Percentiles rank a stretch among this genome's conserved stretches.
phyloP scores from a whole-genome alignment of 345 rosid species.

The Acer saccharum region DNA sequence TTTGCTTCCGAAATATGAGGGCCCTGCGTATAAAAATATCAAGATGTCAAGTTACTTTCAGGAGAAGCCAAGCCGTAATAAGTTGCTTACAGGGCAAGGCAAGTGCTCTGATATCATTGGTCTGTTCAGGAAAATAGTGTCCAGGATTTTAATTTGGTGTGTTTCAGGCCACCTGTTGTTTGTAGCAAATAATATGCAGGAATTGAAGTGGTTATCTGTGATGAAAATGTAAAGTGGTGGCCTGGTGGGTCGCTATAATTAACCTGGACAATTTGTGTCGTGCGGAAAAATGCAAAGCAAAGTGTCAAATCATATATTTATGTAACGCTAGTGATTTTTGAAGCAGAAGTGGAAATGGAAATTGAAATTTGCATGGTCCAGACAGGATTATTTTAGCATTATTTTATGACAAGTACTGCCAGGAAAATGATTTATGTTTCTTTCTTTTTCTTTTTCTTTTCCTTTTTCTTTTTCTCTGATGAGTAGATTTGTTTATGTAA shows the following conservation, averaged over 20 bases:
- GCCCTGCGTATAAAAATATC: neutral
- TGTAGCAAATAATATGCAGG: neutral
- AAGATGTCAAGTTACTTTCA: neutral
- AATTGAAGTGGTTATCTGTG: neutral
- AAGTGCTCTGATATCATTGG: neutral
- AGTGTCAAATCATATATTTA: neutral
- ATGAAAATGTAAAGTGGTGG: neutral
- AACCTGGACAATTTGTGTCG: neutral
- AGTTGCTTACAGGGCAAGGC: neutral
- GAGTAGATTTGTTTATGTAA: no score
- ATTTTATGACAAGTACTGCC: neutral
- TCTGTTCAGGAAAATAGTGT: neutral
- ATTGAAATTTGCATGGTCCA: neutral
- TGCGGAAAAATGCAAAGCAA: neutral
- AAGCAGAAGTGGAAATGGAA: neutral
- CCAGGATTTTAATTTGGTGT: neutral
- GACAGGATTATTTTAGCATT: neutral
- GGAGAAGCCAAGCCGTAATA: neutral
- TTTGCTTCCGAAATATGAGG: no score
- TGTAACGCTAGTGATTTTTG: neutral
- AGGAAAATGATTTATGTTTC: no score
- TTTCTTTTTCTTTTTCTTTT: neutral
- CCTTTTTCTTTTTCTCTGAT: no score
- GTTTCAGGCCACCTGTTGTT: neutral
- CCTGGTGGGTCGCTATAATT: neutral